Percentiles rank a stretch among this genome's conserved stretches.
Conservation (phyloP, 2,329 filamentous ascomycete species). For the Juglanconis oblonga region DNA sequence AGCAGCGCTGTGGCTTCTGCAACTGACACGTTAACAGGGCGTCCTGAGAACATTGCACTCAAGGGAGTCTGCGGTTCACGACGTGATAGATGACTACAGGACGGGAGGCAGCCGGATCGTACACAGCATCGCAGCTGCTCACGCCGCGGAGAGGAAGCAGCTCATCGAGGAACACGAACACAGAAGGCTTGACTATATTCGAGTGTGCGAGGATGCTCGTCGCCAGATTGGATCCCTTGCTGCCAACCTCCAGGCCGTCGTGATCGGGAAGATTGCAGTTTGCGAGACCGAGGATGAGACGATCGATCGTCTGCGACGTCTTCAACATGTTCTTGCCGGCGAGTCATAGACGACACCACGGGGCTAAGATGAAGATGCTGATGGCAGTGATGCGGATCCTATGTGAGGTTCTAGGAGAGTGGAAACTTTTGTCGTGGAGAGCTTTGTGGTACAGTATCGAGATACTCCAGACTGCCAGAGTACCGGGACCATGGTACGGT, state of each 20-base stretch:
- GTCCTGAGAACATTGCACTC: slow-evolving; percentile 9
- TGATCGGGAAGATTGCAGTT: background rate
- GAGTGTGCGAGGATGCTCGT: background rate
- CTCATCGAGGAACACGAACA: slow-evolving; percentile 5
- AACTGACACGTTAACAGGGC: slow-evolving; percentile 4
- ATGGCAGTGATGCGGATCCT: no score
- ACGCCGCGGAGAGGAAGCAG: background rate
- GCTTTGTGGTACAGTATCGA: no score
- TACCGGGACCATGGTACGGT: no score
- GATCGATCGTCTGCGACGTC: background rate
- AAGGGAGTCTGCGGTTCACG: slow-evolving; percentile 5
- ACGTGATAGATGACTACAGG: slow-evolving; percentile 9
- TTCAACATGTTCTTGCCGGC: background rate
- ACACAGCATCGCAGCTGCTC: background rate
- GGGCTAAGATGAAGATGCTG: background rate
- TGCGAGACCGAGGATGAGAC: background rate
- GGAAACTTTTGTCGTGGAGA: no score
- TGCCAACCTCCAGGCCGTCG: background rate
- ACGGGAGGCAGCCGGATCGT: slow-evolving; percentile 4
- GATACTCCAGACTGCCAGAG: no score
- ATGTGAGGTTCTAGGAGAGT: no score
- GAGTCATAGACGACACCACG: background rate
- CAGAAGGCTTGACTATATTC: background rate
- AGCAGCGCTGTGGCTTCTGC: background rate
- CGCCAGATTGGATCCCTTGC: background rate